These are phyloP conservation scores for Diutina neorugosa DNA, from an alignment of 1,139 yeast genomes.

Conservation along the genomic window DNA sequence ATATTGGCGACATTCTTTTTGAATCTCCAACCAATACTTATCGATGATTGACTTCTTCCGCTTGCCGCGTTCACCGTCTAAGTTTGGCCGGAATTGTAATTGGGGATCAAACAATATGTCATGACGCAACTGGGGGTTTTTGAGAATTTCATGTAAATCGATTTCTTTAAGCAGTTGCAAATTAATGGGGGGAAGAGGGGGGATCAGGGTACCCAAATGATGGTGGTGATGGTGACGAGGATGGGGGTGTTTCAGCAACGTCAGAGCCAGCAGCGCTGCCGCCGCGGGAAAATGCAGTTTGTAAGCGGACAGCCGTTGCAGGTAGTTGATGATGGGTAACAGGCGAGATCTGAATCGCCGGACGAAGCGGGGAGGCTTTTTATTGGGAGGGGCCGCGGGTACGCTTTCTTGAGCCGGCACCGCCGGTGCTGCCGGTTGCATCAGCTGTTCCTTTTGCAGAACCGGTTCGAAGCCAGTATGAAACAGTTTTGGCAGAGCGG, in stretches of 20 bases:
- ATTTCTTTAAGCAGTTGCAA: constrained; percentile 75
- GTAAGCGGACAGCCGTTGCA: constrained; percentile 5
- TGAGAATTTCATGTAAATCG: constrained; percentile 78
- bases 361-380: constrained; percentile 7
- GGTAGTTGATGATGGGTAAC: constrained; percentile 31
- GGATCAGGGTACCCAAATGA: constrained; percentile 6
- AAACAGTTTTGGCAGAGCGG: constrained; percentile 3
- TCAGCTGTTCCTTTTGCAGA: not conserved
- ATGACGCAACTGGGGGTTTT: constrained; percentile 87
- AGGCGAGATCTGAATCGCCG: constrained; percentile 31
- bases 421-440: not conserved
- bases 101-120: constrained; percentile 90
- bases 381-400: not conserved
- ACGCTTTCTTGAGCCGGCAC: not conserved
- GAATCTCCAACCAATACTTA: constrained; percentile 74
- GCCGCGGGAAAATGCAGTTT: constrained; percentile 2
- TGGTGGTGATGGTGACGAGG: not conserved
- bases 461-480: not conserved
- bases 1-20: constrained; percentile 42
- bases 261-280: not conserved
- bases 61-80: constrained; percentile 83
- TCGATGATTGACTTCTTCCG: constrained; percentile 67
- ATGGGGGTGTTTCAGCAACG: not conserved
- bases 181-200: constrained; percentile 71
- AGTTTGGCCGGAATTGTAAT: constrained; percentile 81